A percentile compares a stretch with the other conserved stretches of the same genome.
These are phyloP conservation scores for Ramalina peruviana DNA, from an alignment of 495 filamentous ascomycete species.

Conservation along the genomic window DNA sequence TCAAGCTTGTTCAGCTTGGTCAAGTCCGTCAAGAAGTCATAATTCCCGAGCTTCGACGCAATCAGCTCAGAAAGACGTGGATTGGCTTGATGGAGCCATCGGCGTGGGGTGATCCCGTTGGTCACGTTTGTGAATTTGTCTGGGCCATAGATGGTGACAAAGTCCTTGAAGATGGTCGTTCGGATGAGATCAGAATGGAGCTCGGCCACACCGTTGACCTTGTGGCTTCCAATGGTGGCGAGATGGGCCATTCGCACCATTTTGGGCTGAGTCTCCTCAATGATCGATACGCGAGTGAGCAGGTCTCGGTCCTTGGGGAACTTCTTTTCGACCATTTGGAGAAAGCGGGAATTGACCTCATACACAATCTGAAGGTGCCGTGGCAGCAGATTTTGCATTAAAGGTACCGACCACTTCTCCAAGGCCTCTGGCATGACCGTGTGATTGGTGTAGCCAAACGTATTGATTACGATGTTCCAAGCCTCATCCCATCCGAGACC, in stretches of 20 bases:
- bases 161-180: conserved; percentile 98
- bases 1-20: conserved; percentile 76
- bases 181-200: conserved; percentile 93
- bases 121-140: conserved; percentile 99
- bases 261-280: conserved; percentile 94
- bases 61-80: conserved; percentile 85
- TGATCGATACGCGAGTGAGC: conserved; percentile 76
- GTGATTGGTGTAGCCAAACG: conserved; percentile 95
- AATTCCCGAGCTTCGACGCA: conserved; percentile 68
- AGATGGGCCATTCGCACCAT: conserved; percentile 95
- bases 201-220: conserved; percentile 96
- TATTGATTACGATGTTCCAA: conserved; percentile 64
- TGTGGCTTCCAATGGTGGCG: conserved; percentile 93
- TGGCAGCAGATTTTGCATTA: conserved; percentile 84
- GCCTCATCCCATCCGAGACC: conserved; percentile 87
- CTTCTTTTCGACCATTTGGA: conserved; percentile 73
- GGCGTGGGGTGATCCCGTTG: conserved; percentile 87
- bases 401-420: conserved; percentile 94
- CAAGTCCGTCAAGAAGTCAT: conserved; percentile 77
- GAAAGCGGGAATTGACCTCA: conserved; percentile 90
- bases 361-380: conserved; percentile 97
- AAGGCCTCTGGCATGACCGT: conserved; percentile 93
- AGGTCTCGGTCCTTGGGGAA: conserved; percentile 86
- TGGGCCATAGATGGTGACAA: conserved; percentile 80
- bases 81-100: conserved; percentile 97